Base-by-base conservation (phyloP, 2,329 filamentous ascomycete genomes). In the Fusarium armeniacum region DNA sequence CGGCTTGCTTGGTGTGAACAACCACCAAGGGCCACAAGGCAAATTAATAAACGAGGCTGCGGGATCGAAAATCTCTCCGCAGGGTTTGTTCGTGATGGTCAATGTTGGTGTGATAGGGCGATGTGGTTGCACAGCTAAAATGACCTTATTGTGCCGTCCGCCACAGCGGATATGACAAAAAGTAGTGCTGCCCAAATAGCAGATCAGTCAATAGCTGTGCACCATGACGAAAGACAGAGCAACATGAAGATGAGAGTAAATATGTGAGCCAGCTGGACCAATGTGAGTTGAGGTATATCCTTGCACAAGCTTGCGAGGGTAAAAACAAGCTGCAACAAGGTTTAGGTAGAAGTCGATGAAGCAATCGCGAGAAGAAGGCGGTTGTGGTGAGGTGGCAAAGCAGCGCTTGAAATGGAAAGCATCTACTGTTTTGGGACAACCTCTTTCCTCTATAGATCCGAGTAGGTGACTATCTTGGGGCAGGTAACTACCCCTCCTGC, bases 361-460 rank as follows among this genome's bases (percentile, higher is more conserved):
- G 59, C 57, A 38, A 66, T 58, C 62, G 65, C 57, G 49, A 46
- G 49, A 26, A 46, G 58, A 65, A 63, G 43, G 54, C 61, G 62
- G 62, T 43, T 62, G 59, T 64, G 59, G 41, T 68, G 69, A 68
- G 62, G 64, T 73, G 69, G 69, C 69, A 62, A 50, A 75, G 62
- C 59, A 54, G 55, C 20, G 49, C 70, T 69, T 50, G 54, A 70
- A 73, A 71, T 32, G 70, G 68, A 71, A 71, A 56, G 56, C 44
- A 69, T 60, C 22, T 53, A 59, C 68, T 71, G 59, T 62, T 71
- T 70, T 67, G 36, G 68, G 68, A 65, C 35, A 52, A 45, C 49
- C 40, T 65, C 40, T 47, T 62, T 57, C 46, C 67, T 54, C 50
- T 54, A 47, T 44, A 52, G 54, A 41, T 59, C 63, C 36, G 44